Percentiles rank a stretch among this genome's conserved stretches.
Evolutionary conservation across 2,329 filamentous ascomycete genomes (phyloP).

Genomic region (Sarocladiaceae sp.): DNA sequence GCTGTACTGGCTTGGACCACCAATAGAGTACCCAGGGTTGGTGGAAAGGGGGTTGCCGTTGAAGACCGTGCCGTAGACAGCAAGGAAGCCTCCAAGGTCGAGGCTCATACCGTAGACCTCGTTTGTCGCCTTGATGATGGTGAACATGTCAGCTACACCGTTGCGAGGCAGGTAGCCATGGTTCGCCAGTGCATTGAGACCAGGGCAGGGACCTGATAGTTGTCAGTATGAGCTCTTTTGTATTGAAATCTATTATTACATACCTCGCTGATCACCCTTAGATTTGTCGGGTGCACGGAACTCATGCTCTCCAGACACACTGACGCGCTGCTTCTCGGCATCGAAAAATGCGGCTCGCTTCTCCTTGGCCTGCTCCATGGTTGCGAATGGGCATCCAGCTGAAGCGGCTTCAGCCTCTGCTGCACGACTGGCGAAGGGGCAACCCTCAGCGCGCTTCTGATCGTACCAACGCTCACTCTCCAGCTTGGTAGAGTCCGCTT

Average conservation of each 20-base stretch:
- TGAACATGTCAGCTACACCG: constrained; percentile 17
- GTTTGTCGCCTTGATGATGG: constrained; percentile 13
- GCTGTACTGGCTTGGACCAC: constrained; percentile 30
- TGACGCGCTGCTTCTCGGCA: neutral
- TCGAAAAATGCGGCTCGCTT: neutral
- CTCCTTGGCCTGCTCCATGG: neutral
- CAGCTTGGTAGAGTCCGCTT: neutral
- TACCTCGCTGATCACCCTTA: neutral
- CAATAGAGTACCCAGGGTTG: constrained; percentile 45
- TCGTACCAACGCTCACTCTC: neutral
- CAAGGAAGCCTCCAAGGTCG: constrained; percentile 33
- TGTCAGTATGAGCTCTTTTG: neutral
- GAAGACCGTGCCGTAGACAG: constrained; percentile 40
- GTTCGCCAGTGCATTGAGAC: constrained; percentile 27
- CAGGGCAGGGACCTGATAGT: constrained; percentile 18
- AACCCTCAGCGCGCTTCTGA: neutral
- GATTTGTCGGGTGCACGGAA: neutral
- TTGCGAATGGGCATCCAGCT: neutral
- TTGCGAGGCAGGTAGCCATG: constrained; percentile 25
- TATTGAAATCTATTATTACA: neutral
- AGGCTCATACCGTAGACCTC: constrained; percentile 40
- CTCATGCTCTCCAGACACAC: neutral
- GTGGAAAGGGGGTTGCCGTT: constrained; percentile 44
- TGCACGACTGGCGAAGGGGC: neutral
- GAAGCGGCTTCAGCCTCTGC: neutral